These are phyloP conservation scores for Beauveria sp. DNA, from an alignment of 2,329 filamentous ascomycete species.

Conservation along the genomic window DNA sequence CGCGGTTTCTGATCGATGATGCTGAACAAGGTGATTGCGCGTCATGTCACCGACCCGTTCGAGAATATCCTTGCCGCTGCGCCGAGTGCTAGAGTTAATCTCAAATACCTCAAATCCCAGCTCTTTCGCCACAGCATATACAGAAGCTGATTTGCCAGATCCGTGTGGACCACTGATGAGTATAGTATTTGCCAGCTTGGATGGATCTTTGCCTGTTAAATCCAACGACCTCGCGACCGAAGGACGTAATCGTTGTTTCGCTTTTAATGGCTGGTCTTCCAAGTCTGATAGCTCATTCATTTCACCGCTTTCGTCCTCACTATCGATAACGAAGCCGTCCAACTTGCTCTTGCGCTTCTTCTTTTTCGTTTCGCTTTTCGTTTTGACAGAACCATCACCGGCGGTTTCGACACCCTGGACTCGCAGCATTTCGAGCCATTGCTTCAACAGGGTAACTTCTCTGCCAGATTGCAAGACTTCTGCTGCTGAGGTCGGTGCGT, in stretches of 20 bases:
- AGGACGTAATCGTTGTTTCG: conserved; percentile 29
- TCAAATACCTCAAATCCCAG: conserved; percentile 92
- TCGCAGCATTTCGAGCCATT: conserved; percentile 73
- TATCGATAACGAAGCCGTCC: conserved; percentile 72
- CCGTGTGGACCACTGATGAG: conserved; percentile 83
- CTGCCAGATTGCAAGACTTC: conserved; percentile 69
- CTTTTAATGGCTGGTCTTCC: conserved; percentile 23
- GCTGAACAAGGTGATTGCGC: conserved; percentile 77
- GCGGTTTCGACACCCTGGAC: conserved; percentile 69
- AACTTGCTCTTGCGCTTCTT: conserved; percentile 67
- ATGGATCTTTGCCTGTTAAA: conserved; percentile 26
- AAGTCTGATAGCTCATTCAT: conserved; percentile 59
- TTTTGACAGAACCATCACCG: conserved; percentile 22
- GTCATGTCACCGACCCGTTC: conserved; percentile 97
- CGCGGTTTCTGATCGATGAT: conserved; percentile 30
- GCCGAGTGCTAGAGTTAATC: conserved; percentile 74
- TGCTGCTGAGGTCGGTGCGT: conserved; percentile 60
- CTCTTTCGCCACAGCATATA: conserved; percentile 88
- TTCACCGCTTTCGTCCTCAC: conserved; percentile 64
- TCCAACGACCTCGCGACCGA: conserved; percentile 45
- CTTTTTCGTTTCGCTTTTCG: conserved; percentile 38
- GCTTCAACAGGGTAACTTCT: conserved; percentile 62
- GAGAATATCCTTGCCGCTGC: conserved; percentile 82
- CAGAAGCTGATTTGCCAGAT: conserved; percentile 86
- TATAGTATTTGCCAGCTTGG: conserved; percentile 64